Conservation (phyloP, 2,329 filamentous ascomycete genomes). For the Achaetomium macrosporum region DNA sequence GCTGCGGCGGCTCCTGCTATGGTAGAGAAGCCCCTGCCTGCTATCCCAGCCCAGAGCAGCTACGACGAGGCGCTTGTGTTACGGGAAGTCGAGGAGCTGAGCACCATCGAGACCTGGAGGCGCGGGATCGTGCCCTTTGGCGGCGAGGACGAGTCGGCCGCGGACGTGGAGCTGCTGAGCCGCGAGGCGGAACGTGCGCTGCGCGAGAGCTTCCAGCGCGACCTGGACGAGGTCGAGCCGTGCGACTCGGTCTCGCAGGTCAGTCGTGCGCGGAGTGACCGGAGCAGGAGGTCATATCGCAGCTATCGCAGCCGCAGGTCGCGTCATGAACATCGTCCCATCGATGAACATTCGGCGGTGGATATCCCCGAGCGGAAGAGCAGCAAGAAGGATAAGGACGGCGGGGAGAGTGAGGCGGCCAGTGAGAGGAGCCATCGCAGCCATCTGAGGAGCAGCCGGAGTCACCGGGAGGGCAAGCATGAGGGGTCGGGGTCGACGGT, state of each 20-base stretch:
- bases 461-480: background rate
- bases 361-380: slow-evolving; percentile 25
- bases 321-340: slow-evolving; percentile 5
- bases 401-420: slow-evolving; percentile 24
- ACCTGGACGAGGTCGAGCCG: slow-evolving; percentile 27
- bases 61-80: slow-evolving; percentile 53
- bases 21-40: slow-evolving; percentile 1
- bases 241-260: slow-evolving; percentile 24
- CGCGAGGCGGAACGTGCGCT: slow-evolving; percentile 47
- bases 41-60: slow-evolving; percentile 12
- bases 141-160: slow-evolving; percentile 40
- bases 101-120: slow-evolving; percentile 53
- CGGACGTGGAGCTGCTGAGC: slow-evolving; percentile 53
- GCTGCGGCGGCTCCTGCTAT: slow-evolving; percentile 1
- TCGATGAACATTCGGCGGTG: background rate
- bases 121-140: slow-evolving; percentile 47
- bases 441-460: slow-evolving; percentile 29
- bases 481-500: too few species aligned
- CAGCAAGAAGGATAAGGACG: slow-evolving; percentile 11
- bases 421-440: slow-evolving; percentile 36
- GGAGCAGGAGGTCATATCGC: slow-evolving; percentile 25
- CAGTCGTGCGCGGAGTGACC: slow-evolving; percentile 27
- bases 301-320: slow-evolving; percentile 13
- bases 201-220: slow-evolving; percentile 28
- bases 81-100: slow-evolving; percentile 46